Evolutionary conservation across 495 filamentous ascomycete genomes (phyloP).

Genomic region (Platismatia glauca): DNA sequence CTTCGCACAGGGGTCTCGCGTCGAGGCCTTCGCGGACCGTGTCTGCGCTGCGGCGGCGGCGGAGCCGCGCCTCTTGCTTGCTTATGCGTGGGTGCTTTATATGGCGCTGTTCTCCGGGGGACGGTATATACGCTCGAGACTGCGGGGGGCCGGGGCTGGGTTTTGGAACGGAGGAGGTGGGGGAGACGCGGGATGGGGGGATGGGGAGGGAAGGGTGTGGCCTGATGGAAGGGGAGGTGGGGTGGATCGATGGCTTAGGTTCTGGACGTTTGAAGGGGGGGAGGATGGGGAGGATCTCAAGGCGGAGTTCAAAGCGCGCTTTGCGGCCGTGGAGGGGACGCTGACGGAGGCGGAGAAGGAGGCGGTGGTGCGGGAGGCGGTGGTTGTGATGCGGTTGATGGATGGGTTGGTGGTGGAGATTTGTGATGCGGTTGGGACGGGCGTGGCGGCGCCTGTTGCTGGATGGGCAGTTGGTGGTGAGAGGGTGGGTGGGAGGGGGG

Average conservation of each 20-base stretch:
- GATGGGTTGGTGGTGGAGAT: slow-evolving; percentile 34
- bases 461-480: neutral
- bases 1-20: neutral
- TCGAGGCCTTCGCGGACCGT: slow-evolving; percentile 26
- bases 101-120: slow-evolving; percentile 53
- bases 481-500: neutral
- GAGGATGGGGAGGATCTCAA: slow-evolving; percentile 22
- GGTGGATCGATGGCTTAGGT: slow-evolving; percentile 33
- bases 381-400: slow-evolving; percentile 35
- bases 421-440: slow-evolving; percentile 18
- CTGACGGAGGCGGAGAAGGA: slow-evolving; percentile 36
- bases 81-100: slow-evolving; percentile 53
- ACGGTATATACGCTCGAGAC: slow-evolving; percentile 39
- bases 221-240: slow-evolving; percentile 28
- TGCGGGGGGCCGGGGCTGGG: slow-evolving; percentile 33
- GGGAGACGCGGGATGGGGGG: neutral
- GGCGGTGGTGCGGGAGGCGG: slow-evolving; percentile 41
- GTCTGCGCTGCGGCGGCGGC: slow-evolving; percentile 25
- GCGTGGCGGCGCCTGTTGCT: neutral
- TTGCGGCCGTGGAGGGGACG: slow-evolving; percentile 32
- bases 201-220: slow-evolving; percentile 18
- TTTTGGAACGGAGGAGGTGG: slow-evolving; percentile 32
- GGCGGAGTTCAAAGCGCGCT: slow-evolving; percentile 24
- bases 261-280: slow-evolving; percentile 26
- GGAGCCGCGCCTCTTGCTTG: slow-evolving; percentile 45